These are phyloP conservation scores for Raffaelea albimanens DNA, from an alignment of 2,329 filamentous ascomycete species.

Conservation along the genomic window DNA sequence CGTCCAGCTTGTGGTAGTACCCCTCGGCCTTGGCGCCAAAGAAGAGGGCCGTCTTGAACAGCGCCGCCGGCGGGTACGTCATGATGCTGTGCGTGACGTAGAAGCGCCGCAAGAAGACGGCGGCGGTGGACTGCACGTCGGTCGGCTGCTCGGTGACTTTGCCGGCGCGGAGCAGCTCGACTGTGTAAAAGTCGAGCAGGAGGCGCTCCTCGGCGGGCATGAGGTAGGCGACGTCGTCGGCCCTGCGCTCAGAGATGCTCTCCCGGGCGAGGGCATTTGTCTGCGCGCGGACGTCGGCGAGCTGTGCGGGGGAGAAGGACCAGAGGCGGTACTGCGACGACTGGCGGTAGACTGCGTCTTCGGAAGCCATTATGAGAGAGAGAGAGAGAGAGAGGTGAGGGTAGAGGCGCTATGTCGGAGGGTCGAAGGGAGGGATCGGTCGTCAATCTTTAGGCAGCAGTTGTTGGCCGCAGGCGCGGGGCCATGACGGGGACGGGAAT, in stretches of 20 bases:
- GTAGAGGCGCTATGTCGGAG: not conserved
- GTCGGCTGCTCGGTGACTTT: constrained; percentile 42
- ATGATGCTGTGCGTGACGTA: constrained; percentile 93
- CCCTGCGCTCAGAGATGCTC: constrained; percentile 52
- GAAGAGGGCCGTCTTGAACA: constrained; percentile 85
- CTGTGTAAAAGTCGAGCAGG: constrained; percentile 69
- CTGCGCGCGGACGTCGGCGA: constrained; percentile 61
- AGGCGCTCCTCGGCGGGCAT: constrained; percentile 74
- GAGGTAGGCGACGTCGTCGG: constrained; percentile 41
- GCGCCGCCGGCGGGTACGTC: constrained; percentile 86
- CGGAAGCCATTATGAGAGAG: constrained; percentile 51
- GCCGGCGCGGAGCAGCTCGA: constrained; percentile 47
- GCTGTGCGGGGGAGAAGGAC: constrained; percentile 73
- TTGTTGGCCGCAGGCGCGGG: constrained; percentile 2
- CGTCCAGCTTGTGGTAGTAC: constrained; percentile 41
- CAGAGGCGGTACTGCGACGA: constrained; percentile 88
- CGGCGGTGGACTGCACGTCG: constrained; percentile 60
- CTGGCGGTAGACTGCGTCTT: constrained; percentile 83
- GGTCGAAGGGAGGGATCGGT: not conserved
- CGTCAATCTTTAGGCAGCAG: not conserved
- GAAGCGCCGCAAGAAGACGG: constrained; percentile 86
- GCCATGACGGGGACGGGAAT: not conserved
- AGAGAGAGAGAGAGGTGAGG: not conserved
- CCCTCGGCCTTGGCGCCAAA: constrained; percentile 91
- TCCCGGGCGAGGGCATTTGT: constrained; percentile 66